phyloP scores from a whole-genome alignment of 345 rosid species.

The Gossypium turneri region DNA sequence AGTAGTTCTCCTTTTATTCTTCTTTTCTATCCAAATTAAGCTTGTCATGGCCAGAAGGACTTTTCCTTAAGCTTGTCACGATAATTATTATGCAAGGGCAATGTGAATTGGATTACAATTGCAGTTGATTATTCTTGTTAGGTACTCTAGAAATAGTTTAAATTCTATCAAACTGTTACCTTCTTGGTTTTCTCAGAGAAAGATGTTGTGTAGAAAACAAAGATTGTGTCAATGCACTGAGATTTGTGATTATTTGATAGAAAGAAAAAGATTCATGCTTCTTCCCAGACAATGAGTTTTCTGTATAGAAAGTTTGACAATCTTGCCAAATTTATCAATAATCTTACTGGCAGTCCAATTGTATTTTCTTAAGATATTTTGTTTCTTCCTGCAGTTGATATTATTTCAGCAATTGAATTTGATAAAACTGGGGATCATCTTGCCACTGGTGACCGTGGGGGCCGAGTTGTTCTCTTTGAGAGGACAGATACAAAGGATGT shows the following conservation, averaged over 20 bases:
- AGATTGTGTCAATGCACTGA: neutral
- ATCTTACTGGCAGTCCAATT: neutral
- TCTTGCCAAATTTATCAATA: neutral
- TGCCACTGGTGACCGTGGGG: slow-evolving; percentile 96
- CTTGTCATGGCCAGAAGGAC: neutral
- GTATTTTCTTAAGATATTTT: slow-evolving; percentile 2
- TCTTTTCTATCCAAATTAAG: neutral
- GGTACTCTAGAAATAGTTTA: neutral
- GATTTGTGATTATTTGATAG: neutral
- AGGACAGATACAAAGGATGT: slow-evolving; percentile 68
- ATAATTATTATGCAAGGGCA: neutral
- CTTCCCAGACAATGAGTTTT: neutral
- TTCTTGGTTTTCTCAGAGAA: neutral
- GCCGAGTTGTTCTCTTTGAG: slow-evolving; percentile 91
- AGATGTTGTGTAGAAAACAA: neutral
- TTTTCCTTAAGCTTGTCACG: neutral
- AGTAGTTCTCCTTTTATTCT: neutral
- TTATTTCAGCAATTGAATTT: slow-evolving; percentile 85
- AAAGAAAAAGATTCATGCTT: neutral
- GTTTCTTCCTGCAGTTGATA: slow-evolving; percentile 65
- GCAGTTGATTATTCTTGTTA: neutral
- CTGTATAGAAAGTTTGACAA: neutral
- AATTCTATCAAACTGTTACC: neutral
- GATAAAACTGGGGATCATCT: slow-evolving; percentile 78
- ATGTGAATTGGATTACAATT: neutral